These are phyloP conservation scores for Schizosaccharomyces osmophilus DNA, from an alignment of 805 yeast genomes.

Conservation along the genomic window DNA sequence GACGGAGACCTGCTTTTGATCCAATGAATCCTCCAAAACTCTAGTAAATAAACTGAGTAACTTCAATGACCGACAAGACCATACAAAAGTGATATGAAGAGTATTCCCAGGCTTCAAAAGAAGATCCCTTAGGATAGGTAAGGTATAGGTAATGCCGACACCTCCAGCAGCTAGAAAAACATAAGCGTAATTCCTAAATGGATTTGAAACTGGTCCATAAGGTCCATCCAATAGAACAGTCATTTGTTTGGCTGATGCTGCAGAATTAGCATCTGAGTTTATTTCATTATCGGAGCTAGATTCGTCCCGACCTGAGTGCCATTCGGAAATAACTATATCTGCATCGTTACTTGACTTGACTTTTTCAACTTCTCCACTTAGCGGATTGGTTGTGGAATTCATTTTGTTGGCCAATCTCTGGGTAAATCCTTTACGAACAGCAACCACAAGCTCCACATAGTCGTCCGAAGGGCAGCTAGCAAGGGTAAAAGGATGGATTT, in stretches of 20 bases:
- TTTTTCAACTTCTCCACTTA: background rate
- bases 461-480: slow-evolving; percentile 17
- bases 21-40: background rate
- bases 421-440: background rate
- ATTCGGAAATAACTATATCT: background rate
- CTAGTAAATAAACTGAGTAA: background rate
- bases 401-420: background rate
- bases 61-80: background rate
- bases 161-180: slow-evolving; percentile 38
- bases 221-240: background rate
- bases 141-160: slow-evolving; percentile 58
- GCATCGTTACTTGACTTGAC: background rate
- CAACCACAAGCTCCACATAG: background rate
- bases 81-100: background rate
- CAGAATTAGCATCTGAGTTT: too few species aligned
- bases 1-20: background rate
- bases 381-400: background rate
- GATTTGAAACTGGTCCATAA: background rate
- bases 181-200: background rate
- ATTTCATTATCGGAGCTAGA: background rate
- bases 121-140: slow-evolving; percentile 23
- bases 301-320: background rate
- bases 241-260: background rate
- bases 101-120: background rate
- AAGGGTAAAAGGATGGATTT: slow-evolving; percentile 15